Conservation (phyloP, 2,329 filamentous ascomycete species). For the Colletotrichum horii region DNA sequence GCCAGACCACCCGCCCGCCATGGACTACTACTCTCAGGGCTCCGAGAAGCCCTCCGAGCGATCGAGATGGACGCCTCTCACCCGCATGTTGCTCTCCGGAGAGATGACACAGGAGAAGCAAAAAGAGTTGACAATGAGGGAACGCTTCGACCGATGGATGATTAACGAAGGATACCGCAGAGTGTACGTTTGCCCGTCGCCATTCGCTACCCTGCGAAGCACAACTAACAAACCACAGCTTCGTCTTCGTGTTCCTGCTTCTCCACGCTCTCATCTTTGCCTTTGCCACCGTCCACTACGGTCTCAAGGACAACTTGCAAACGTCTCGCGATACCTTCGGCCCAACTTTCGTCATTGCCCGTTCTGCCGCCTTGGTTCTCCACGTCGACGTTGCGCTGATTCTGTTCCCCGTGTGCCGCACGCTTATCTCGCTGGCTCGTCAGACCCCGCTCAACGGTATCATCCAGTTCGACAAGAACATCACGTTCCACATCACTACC, state of each 20-base stretch:
- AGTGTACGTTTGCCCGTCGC: constrained; percentile 60
- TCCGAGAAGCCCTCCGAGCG: constrained; percentile 66
- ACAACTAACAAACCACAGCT: constrained; percentile 50
- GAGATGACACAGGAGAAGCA: constrained; percentile 80
- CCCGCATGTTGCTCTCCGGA: constrained; percentile 81
- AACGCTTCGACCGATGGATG: constrained; percentile 87
- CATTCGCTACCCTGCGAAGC: not conserved
- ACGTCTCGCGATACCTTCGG: constrained; percentile 72
- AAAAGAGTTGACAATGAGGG: constrained; percentile 69
- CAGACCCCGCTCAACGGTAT: constrained; percentile 86
- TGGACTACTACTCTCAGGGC: constrained; percentile 35
- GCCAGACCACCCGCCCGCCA: constrained; percentile 27
- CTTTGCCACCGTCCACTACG: constrained; percentile 82
- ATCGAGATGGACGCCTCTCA: constrained; percentile 82
- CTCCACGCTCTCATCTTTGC: constrained; percentile 79
- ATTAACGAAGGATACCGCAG: constrained; percentile 84
- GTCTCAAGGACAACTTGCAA: constrained; percentile 76
- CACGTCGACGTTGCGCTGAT: constrained; percentile 84
- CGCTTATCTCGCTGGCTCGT: constrained; percentile 79
- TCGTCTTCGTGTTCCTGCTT: constrained; percentile 77
- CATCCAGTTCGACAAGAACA: constrained; percentile 89
- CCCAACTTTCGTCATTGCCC: constrained; percentile 77
- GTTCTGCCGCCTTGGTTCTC: constrained; percentile 76
- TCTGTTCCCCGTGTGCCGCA: constrained; percentile 82
- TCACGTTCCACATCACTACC: constrained; percentile 84